Base-by-base conservation (phyloP, 805 yeast species). In the Wickerhamomyces strasburgensis region DNA sequence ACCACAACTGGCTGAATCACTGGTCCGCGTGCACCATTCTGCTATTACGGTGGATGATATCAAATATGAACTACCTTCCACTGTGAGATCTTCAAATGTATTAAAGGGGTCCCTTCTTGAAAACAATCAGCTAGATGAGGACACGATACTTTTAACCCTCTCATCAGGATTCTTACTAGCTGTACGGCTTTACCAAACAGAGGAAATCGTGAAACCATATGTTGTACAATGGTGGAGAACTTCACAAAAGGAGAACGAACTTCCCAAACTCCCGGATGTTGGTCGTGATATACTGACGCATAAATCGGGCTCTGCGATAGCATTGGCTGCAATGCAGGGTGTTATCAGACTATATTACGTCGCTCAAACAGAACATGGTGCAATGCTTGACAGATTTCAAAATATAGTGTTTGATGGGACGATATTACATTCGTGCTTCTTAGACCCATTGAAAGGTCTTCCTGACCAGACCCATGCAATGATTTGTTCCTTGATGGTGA, bases 141-240 rank as follows among this genome's bases (percentile, higher is more conserved):
- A 72, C 42, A 58, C 65, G 2, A 47, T 72, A 10, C 34, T 70
- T 6, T 27, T 72, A 1, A 56, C 72, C 0, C 47, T 70, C 5
- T 48, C 57, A 14, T 65, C 73, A 1, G 49, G 74, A 1, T 64
- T 57, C 35, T 33, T 69, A 5, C 46, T 71, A 5, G 49, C 70
- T 3, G 51, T 72, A 4, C 51, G 71, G 16, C 45, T 72, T 19
- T 68, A 58, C 50, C 46, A 17, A 6, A 28, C 28, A 1, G 44
- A 43, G 5, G 38, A 30, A 4, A 25, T n/a, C 5, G 23, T 48
- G 1, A 46, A 33, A 23, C 76, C 76, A 1, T 67, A 63, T 42
- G 65, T 67, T 8, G 72, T 71, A 0, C 76, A 72, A 43, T 70
- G 75, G 75, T 72, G 76, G 77, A 62, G 43, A 52, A 24, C 50